Percentiles rank a stretch among this genome's conserved stretches.
These are phyloP conservation scores for Steccherinum ochraceum DNA, from an alignment of 768 basidiomycete species.

Conservation along the genomic window DNA sequence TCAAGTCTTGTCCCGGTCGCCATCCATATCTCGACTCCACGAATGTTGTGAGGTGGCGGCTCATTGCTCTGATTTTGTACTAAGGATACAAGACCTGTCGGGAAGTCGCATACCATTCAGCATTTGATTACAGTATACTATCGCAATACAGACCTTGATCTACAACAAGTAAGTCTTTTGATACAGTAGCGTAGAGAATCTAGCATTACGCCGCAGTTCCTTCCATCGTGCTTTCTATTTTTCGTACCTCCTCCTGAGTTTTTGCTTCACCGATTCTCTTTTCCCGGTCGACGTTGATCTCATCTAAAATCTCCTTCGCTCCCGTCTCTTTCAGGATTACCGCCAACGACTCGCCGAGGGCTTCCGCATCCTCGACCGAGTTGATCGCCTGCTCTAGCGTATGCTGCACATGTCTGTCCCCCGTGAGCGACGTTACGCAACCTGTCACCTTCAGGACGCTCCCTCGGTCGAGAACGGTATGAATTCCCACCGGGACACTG, in stretches of 20 bases:
- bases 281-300: slow-evolving; percentile 66
- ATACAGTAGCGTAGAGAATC: no score
- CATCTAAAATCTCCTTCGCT: slow-evolving; percentile 74
- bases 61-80: no score
- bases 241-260: slow-evolving; percentile 13
- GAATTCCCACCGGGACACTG: slow-evolving; percentile 90
- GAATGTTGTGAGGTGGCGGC: no score
- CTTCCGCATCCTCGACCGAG: slow-evolving; percentile 55
- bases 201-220: no score
- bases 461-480: slow-evolving; percentile 36
- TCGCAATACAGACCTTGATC: no score
- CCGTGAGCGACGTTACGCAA: slow-evolving; percentile 81
- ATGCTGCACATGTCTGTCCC: slow-evolving; percentile 64
- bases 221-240: slow-evolving; percentile 11
- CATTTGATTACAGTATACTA: no score
- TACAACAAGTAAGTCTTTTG: no score
- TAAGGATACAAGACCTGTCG: no score
- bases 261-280: slow-evolving; percentile 17
- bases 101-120: no score
- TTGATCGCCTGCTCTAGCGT: slow-evolving; percentile 46
- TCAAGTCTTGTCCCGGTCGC: no score
- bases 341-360: slow-evolving; percentile 63
- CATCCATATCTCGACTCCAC: no score
- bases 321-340: slow-evolving; percentile 58
- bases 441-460: slow-evolving; percentile 57